phyloP scores from a whole-genome alignment of 129 eudicot genomes.

The Scalesia atractyloides region DNA sequence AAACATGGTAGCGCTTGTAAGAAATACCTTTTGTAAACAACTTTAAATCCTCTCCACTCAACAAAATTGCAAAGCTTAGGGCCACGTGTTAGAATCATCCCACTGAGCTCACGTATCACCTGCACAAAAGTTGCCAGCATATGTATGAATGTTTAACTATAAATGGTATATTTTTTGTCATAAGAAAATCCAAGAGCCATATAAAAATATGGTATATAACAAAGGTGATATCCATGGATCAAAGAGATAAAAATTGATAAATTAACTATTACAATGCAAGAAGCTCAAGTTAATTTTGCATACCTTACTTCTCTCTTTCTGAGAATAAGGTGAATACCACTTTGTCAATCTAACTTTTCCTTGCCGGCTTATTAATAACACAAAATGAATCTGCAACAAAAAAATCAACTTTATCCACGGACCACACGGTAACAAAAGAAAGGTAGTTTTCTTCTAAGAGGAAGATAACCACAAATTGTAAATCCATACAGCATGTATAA shows the following conservation, averaged over 20 bases:
- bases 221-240: conserved; percentile 10
- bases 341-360: conserved; percentile 96
- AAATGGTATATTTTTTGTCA: background rate
- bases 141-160: background rate
- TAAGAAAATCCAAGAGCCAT: conserved; percentile 4
- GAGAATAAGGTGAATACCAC: conserved; percentile 94
- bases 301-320: conserved; percentile 95
- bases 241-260: background rate
- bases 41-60: conserved; percentile 94
- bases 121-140: conserved; percentile 26
- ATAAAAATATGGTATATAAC: background rate
- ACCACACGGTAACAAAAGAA: conserved; percentile 9
- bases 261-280: conserved; percentile 9
- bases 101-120: conserved; percentile 94
- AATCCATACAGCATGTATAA: background rate
- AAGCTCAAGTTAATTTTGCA: conserved; percentile 20
- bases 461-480: background rate
- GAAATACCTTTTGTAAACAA: conserved; percentile 85
- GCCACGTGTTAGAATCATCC: conserved; percentile 77
- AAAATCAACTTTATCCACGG: conserved; percentile 12
- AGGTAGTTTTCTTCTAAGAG: background rate
- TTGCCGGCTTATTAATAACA: conserved; percentile 87
- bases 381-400: conserved; percentile 67
- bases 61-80: conserved; percentile 95
- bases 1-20: conserved; percentile 3